These are phyloP conservation scores for Botrytis sinoallii DNA, from an alignment of 2,329 filamentous ascomycete species.

Conservation along the genomic window DNA sequence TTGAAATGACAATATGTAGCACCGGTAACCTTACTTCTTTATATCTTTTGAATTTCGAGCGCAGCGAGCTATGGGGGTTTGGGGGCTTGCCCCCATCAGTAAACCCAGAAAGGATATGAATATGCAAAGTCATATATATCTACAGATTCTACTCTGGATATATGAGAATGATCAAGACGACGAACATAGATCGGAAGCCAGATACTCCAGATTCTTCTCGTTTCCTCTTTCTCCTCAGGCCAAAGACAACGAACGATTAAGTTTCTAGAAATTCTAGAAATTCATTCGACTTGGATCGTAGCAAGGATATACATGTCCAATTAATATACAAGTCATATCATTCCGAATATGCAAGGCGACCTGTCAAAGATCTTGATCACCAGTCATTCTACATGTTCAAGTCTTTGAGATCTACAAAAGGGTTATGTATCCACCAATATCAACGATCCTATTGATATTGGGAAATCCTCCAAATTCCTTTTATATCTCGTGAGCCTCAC, in stretches of 20 bases:
- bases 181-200: background rate
- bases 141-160: background rate
- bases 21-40: background rate
- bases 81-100: constrained; percentile 7
- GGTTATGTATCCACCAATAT: background rate
- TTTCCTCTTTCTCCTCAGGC: background rate
- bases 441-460: background rate
- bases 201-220: background rate
- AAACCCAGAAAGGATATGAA: background rate
- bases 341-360: background rate
- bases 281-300: background rate
- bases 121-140: background rate
- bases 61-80: constrained; percentile 11
- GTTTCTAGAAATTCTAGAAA: background rate
- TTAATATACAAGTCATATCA: background rate
- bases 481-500: background rate
- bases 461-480: background rate
- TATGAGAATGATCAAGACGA: background rate
- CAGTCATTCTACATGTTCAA: background rate
- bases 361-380: background rate
- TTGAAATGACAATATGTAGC: background rate
- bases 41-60: background rate
- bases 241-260: background rate
- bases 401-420: background rate
- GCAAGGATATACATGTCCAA: background rate